Conservation (phyloP, 371 early-diverging fungal species). For the Catenaria anguillulae region DNA sequence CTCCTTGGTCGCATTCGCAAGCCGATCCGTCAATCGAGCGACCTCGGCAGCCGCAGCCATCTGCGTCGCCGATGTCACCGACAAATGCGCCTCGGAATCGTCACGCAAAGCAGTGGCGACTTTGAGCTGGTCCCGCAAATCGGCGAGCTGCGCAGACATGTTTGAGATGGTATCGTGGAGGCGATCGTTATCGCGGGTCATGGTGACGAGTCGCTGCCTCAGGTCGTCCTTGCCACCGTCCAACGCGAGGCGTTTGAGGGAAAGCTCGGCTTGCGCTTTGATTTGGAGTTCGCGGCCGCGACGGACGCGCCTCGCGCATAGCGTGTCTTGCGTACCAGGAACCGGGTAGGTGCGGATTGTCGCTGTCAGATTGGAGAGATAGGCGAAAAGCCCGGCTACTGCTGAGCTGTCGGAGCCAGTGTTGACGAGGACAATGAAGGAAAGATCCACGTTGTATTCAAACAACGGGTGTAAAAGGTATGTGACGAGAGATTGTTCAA, state of each 20-base stretch:
- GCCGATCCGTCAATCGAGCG: background rate
- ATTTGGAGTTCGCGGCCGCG: background rate
- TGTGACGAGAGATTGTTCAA: background rate
- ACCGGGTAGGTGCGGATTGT: background rate
- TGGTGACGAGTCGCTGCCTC: background rate
- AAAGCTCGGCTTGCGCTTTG: background rate
- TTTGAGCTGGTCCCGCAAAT: background rate
- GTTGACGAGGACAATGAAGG: background rate
- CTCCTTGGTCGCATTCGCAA: background rate
- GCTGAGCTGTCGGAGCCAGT: background rate
- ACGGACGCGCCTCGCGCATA: background rate
- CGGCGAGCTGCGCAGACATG: background rate
- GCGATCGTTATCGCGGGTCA: background rate
- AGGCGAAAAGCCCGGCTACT: background rate
- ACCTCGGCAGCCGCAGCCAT: background rate
- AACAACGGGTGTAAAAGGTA: background rate
- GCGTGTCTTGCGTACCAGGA: background rate
- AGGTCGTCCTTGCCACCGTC: background rate
- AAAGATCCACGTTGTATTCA: background rate
- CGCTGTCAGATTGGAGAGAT: background rate
- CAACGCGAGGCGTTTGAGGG: background rate
- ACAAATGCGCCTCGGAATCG: background rate
- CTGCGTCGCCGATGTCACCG: background rate
- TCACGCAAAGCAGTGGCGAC: background rate
- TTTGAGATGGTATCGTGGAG: background rate